phyloP scores from a whole-genome alignment of 495 filamentous ascomycete genomes.

The Penicillium desertorum region DNA sequence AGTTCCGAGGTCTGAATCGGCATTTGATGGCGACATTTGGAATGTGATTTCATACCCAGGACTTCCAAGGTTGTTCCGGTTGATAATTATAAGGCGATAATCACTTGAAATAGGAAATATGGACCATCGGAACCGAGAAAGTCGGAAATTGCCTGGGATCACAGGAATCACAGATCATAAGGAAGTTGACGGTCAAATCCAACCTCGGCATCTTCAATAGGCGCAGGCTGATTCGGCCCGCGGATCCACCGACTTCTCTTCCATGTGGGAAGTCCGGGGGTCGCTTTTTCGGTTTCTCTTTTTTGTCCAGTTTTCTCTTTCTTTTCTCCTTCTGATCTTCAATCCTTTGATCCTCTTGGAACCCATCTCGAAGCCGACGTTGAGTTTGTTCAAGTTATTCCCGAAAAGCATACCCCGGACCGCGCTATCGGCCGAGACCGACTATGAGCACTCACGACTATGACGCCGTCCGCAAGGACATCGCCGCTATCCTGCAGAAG shows the following conservation, averaged over 20 bases:
- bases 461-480: constrained; percentile 54
- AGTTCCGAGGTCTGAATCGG: constrained; percentile 28
- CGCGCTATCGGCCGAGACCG: constrained; percentile 35
- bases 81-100: neutral
- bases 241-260: constrained; percentile 33
- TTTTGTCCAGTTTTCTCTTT: constrained; percentile 11
- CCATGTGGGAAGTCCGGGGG: constrained; percentile 31
- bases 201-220: constrained; percentile 39
- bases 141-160: neutral
- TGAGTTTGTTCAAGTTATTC: constrained; percentile 1
- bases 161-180: neutral
- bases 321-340: constrained; percentile 11
- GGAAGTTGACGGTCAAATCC: neutral
- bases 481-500: constrained; percentile 54
- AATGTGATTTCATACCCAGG: constrained; percentile 11
- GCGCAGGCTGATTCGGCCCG: constrained; percentile 31
- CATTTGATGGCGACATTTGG: constrained; percentile 17
- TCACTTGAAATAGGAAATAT: neutral
- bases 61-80: neutral
- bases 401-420: constrained; percentile 20
- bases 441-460: constrained; percentile 50
- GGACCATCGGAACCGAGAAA: neutral
- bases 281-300: constrained; percentile 21
- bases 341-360: constrained; percentile 5
- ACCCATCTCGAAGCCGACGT: neutral